Evolutionary conservation across 805 yeast species (phyloP).

Genomic region (Kregervanrija pseudodelftensis): DNA sequence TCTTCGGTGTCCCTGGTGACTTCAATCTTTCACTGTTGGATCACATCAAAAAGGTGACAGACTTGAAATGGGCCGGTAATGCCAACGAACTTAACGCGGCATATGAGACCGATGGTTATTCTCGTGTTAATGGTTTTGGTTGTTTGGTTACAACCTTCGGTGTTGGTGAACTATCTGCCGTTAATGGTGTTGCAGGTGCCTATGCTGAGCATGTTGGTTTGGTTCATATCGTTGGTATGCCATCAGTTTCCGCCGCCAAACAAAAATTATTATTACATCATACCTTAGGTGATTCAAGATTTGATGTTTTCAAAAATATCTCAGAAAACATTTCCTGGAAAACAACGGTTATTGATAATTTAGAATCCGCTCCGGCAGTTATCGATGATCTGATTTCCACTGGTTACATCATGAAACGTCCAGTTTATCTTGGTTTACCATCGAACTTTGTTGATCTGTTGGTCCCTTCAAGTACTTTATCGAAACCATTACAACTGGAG

Average conservation of each 20-base stretch:
- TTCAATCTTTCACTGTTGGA: conserved; percentile 68
- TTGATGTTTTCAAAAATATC: conserved; percentile 74
- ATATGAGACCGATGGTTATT: conserved; percentile 84
- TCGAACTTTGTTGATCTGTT: conserved; percentile 67
- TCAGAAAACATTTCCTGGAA: conserved; percentile 65
- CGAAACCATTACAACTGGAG: conserved; percentile 50
- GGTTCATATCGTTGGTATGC: conserved; percentile 81
- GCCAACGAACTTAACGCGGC: conserved; percentile 88
- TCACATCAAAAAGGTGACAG: conserved; percentile 66
- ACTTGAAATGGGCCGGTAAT: conserved; percentile 84
- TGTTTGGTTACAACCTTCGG: conserved; percentile 81
- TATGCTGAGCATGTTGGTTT: conserved; percentile 87
- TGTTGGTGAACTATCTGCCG: conserved; percentile 81
- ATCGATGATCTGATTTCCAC: conserved; percentile 70
- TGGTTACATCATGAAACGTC: conserved; percentile 67
- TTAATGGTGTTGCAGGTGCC: conserved; percentile 83
- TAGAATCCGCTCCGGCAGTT: conserved; percentile 57
- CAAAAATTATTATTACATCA: conserved; percentile 71
- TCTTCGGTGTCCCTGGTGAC: conserved; percentile 80
- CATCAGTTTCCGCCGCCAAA: conserved; percentile 67
- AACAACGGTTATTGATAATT: conserved; percentile 56
- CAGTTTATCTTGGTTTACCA: conserved; percentile 78
- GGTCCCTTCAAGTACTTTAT: conserved; percentile 51
- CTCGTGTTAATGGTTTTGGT: conserved; percentile 70
- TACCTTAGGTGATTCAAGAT: conserved; percentile 79